Percentiles rank a stretch among this genome's conserved stretches.
Conservation (phyloP, 768 basidiomycete genomes). For the Thelephora aurantiotincta region DNA sequence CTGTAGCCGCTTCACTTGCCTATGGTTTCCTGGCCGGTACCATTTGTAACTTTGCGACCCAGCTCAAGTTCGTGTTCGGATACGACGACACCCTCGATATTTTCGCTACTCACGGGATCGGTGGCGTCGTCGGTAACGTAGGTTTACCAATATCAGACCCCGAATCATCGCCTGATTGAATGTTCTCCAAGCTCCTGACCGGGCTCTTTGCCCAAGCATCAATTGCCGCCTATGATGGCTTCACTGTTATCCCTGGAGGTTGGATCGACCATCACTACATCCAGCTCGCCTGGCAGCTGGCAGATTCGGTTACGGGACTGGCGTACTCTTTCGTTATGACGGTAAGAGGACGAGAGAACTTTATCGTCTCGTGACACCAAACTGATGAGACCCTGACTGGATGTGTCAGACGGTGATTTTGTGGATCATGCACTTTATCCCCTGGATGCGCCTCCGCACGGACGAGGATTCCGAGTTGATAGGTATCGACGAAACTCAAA, state of each 20-base stretch:
- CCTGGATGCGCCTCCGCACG: constrained; percentile 60
- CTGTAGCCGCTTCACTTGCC: constrained; percentile 59
- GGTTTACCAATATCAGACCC: constrained; percentile 23
- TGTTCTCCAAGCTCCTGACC: constrained; percentile 45
- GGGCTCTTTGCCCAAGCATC: constrained; percentile 76
- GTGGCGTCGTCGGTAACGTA: constrained; percentile 64
- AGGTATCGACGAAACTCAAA: constrained; percentile 70
- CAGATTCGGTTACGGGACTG: constrained; percentile 52
- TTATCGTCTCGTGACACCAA: neutral
- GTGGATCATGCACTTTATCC: constrained; percentile 82
- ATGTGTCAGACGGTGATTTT: constrained; percentile 53
- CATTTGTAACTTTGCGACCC: constrained; percentile 88
- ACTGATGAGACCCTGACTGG: neutral
- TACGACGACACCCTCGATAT: constrained; percentile 83
- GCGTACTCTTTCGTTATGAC: constrained; percentile 67
- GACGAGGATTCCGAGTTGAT: constrained; percentile 56
- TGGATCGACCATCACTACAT: constrained; percentile 77
- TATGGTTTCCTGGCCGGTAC: constrained; percentile 81
- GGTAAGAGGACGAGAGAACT: constrained; percentile 23
- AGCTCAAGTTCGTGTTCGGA: constrained; percentile 70
- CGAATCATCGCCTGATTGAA: constrained; percentile 39
- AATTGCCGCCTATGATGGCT: constrained; percentile 72
- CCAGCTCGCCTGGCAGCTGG: constrained; percentile 80
- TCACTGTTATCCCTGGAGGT: constrained; percentile 54
- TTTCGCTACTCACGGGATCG: constrained; percentile 74